Evolutionary conservation across 176 grass and related monocot genomes (phyloP).

Genomic region (Musa acuminata): DNA sequence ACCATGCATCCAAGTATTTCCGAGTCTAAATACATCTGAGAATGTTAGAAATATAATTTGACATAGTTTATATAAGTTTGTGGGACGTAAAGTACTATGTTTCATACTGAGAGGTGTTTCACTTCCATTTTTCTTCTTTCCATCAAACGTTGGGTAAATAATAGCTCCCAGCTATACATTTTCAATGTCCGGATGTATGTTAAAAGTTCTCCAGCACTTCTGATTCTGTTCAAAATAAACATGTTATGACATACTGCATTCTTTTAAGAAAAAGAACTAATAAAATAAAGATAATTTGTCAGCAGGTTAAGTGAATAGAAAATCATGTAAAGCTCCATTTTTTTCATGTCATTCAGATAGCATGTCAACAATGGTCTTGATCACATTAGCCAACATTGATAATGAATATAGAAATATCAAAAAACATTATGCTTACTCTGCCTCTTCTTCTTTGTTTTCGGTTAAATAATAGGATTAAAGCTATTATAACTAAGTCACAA

Average conservation of each 20-base stretch:
- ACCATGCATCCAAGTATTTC: slow-evolving; percentile 98
- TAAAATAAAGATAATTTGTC: background rate
- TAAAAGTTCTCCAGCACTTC: slow-evolving; percentile 85
- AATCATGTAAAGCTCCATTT: background rate
- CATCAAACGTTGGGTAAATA: slow-evolving; percentile 68
- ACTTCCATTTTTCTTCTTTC: slow-evolving; percentile 87
- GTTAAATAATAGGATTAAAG: background rate
- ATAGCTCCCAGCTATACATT: slow-evolving; percentile 87
- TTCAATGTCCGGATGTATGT: slow-evolving; percentile 88
- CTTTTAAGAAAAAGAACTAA: background rate
- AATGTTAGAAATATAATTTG: background rate
- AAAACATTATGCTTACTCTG: background rate
- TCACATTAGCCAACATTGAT: background rate
- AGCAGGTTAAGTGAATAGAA: background rate
- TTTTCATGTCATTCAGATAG: too few species aligned
- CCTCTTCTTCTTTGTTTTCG: background rate
- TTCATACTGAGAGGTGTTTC: slow-evolving; percentile 75
- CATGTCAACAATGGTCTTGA: too few species aligned
- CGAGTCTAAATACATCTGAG: slow-evolving; percentile 46
- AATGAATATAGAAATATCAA: background rate
- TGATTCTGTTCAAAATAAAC: slow-evolving; percentile 48
- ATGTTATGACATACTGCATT: background rate
- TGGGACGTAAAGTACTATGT: background rate
- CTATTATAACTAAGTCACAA: background rate
- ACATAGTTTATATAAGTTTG: background rate